Evolutionary conservation across 2,329 filamentous ascomycete species (phyloP), one percentile per base, ranked within the genome.

Genomic region (Verticillium dahliae): DNA sequence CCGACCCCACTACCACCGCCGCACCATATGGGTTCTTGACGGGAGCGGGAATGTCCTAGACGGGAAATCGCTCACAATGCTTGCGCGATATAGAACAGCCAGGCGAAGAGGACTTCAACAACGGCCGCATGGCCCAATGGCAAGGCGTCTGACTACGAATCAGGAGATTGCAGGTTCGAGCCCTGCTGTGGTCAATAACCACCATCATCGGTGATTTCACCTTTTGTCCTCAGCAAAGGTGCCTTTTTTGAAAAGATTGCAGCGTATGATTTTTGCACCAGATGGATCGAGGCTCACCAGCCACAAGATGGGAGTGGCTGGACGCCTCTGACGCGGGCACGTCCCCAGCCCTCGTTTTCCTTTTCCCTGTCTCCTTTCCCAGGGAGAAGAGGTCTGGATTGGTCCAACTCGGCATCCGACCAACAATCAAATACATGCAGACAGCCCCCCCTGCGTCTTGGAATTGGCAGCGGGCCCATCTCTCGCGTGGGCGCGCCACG

Each of bases 81-180:
- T 13, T 27, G 18, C 45, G 45, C n/a, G 9, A 50, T 50, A 50
- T 50, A 27, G 13, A 27, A 2, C 10, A 1, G 3, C 9, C 3
- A 2, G 45, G 1, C 7, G 0, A 3, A 27, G 1, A 2, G 9
- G 4, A n/a, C 11, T 50, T 50, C 45, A 50, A 27, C 45, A 38
- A 22, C 34, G 55, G 55, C 55, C 55, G 55, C 55, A 35, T 76
- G 72, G 72, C 71, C 71, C 71, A 74, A 74, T 76, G 74, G 69
- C 74, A 77, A 75, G 74, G 73, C 74, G 74, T 76, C 73, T 76
- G 74, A 77, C 74, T 76, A 76, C 74, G 73, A 76, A 63, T 66
- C 65, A 66, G 63, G 65, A 68, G 67, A 64, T 66, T 66, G 65
- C 65, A 67, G 66, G 65, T 68, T 67, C 66, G 66, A 68, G 62